Percentiles rank a stretch among this genome's conserved stretches.
phyloP scores from a whole-genome alignment of 83 land plant genomes.

The Diphasiastrum complanatum region DNA sequence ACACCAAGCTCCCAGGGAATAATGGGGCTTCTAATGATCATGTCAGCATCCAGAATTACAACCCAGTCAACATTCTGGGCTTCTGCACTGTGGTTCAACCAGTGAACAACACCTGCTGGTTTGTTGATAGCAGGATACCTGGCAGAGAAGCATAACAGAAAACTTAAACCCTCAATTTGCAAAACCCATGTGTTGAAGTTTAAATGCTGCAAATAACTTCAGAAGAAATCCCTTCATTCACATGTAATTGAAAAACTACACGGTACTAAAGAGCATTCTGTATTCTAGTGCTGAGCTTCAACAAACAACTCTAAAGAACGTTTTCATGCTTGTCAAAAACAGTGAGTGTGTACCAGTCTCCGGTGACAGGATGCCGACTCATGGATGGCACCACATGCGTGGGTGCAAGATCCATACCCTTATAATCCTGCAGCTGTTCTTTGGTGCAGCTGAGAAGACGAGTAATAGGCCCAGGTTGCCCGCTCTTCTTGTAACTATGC shows the following conservation, averaged over 20 bases:
- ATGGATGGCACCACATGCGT: slow-evolving; percentile 88
- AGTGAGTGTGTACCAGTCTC: slow-evolving; percentile 57
- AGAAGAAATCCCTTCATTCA: not conserved
- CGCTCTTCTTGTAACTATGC: slow-evolving; percentile 70
- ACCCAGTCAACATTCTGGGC: slow-evolving; percentile 94
- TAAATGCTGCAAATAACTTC: no score
- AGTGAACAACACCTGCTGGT: slow-evolving; percentile 92
- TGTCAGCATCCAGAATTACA: slow-evolving; percentile 90
- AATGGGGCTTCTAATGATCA: slow-evolving; percentile 75
- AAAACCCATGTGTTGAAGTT: no score
- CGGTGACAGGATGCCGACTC: slow-evolving; percentile 85
- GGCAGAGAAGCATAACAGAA: not conserved
- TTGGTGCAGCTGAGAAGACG: slow-evolving; percentile 87
- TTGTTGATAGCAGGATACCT: slow-evolving; percentile 99
- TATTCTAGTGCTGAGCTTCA: not conserved
- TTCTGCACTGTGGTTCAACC: slow-evolving; percentile 83
- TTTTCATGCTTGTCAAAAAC: not conserved
- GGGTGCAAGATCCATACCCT: slow-evolving; percentile 85
- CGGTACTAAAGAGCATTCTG: not conserved
- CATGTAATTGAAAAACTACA: not conserved
- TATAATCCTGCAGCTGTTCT: slow-evolving; percentile 48
- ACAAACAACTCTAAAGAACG: not conserved
- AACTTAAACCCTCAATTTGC: not conserved
- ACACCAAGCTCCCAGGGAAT: slow-evolving; percentile 94
- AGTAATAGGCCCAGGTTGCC: slow-evolving; percentile 86